A percentile compares a stretch with the other conserved stretches of the same genome.
Evolutionary conservation across 179 eudicot species (phyloP).

Genomic region (Actinidia chinensis): DNA sequence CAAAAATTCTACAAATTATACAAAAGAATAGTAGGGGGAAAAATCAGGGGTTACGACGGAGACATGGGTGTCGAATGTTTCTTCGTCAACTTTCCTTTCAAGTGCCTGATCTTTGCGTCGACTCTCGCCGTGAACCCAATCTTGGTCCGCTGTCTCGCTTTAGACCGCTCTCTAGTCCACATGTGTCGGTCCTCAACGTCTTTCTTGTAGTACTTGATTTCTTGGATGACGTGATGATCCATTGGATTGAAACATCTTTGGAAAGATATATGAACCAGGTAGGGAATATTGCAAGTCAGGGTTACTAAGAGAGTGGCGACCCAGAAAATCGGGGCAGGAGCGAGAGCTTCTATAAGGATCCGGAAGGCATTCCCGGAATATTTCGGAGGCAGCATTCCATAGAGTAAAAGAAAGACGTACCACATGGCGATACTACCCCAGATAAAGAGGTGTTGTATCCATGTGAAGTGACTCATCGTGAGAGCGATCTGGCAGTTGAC

Average conservation of each 20-base stretch:
- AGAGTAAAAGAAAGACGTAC: constrained; percentile 80
- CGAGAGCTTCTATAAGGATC: constrained; percentile 68
- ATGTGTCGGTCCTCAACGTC: constrained; percentile 72
- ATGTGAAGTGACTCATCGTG: constrained; percentile 94
- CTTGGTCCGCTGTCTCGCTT: constrained; percentile 83
- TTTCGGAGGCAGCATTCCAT: constrained; percentile 52
- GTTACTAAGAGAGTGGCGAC: constrained; percentile 64
- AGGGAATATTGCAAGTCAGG: constrained; percentile 62
- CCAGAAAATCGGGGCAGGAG: constrained; percentile 87
- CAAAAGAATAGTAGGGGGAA: neutral
- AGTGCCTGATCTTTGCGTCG: constrained; percentile 81
- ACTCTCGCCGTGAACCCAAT: constrained; percentile 90
- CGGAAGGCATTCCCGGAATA: constrained; percentile 49
- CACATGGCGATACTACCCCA: constrained; percentile 81
- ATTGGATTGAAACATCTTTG: constrained; percentile 74
- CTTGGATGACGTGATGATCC: constrained; percentile 96
- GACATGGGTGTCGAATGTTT: constrained; percentile 35
- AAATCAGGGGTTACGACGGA: constrained; percentile 11
- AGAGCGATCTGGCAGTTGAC: constrained; percentile 91
- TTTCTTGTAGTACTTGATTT: constrained; percentile 82
- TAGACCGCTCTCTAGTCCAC: constrained; percentile 80
- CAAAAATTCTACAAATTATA: constrained; percentile 5
- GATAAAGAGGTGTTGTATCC: constrained; percentile 80
- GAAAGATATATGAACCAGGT: constrained; percentile 70
- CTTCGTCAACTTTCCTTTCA: constrained; percentile 63